These are phyloP conservation scores for Amphicarpaea edgeworthii DNA, from an alignment of 306 rosid genomes.

Conservation along the genomic window DNA sequence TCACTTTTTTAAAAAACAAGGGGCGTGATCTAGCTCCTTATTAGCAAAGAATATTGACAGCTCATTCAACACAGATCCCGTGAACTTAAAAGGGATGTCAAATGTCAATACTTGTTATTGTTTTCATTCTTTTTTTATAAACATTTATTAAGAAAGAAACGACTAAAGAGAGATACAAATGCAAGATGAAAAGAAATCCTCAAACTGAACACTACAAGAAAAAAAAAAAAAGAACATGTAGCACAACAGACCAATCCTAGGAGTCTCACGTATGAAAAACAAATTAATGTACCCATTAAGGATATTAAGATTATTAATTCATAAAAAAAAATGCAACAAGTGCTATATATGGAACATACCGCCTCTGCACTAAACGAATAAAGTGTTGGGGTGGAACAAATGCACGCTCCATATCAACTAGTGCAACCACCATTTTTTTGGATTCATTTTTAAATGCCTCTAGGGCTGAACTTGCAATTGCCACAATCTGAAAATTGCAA, in stretches of 20 bases:
- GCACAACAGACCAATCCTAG: neutral
- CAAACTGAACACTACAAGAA: neutral
- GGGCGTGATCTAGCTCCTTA: conserved; percentile 23
- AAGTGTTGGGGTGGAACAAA: conserved; percentile 99
- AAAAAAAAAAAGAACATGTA: neutral
- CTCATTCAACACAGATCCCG: neutral
- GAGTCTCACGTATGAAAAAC: neutral
- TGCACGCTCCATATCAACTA: conserved; percentile 99
- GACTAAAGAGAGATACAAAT: neutral
- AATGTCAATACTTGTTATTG: neutral
- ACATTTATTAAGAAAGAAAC: neutral
- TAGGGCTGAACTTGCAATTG: conserved; percentile 88
- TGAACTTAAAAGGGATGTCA: conserved; percentile 21
- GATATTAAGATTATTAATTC: conserved; percentile 30
- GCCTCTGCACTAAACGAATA: conserved; percentile 94
- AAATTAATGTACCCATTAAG: conserved; percentile 26
- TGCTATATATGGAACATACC: conserved; percentile 61
- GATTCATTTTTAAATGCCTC: conserved; percentile 90
- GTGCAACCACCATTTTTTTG: conserved; percentile 92
- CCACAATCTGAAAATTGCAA: conserved; percentile 72
- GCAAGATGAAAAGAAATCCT: neutral
- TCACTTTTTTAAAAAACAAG: conserved; percentile 18
- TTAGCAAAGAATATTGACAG: conserved; percentile 29
- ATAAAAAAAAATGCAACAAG: conserved; percentile 13
- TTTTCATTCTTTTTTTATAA: neutral